Base-by-base conservation (phyloP, 225 moss, liverwort and hornwort species). In the Bryum argenteum region DNA sequence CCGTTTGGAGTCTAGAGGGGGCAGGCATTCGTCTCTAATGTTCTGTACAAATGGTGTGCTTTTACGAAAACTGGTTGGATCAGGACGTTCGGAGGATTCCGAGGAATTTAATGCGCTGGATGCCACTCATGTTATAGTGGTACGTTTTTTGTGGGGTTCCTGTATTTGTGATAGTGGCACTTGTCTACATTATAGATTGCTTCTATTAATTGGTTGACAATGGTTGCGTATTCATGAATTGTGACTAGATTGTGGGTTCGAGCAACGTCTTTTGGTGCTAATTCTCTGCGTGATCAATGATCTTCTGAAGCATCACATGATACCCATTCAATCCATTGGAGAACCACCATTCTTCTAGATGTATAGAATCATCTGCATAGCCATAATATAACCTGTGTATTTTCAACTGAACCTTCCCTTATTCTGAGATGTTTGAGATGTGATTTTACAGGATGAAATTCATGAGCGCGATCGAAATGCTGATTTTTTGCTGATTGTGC, bases 121-220 rank as follows among this genome's bases (percentile, higher is more conserved):
- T 87, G 94, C 97, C n/a, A 98, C 97, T 74, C 97, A 98, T 84
- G 78, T 98, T 58, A 88, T 98, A 70, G 94, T 98, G 79, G 97
- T 96, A 86, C 84, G 76, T 77, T 33, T 68, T 33, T 37, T 68
- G 43, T 71, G 68, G 40, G 15, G 42, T 64, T 11, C 60, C 18
- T 65, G 71, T 54, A 15, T 55, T 51, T 63, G 47, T 5, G 50
- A 42, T 24, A 33, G 33, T 33, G n/a, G 5, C 33, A 54, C 63
- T 50, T 60, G 24, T 52, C 33, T 11, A 68, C 69, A 37, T 23
- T 44, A 24, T 67, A 24, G 16, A 42, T 16, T 33, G 52, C 37
- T 47, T 66, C 45, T 72, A n/a, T 77, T 58, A 20, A 22, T 72
- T 57, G 21, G 21, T 38, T 63, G 33, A 38, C 42, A 19, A 62